These are phyloP conservation scores for Pseudocohnilembus persalinus DNA, from an alignment of 169 alveolate genomes.

Conservation along the genomic window DNA sequence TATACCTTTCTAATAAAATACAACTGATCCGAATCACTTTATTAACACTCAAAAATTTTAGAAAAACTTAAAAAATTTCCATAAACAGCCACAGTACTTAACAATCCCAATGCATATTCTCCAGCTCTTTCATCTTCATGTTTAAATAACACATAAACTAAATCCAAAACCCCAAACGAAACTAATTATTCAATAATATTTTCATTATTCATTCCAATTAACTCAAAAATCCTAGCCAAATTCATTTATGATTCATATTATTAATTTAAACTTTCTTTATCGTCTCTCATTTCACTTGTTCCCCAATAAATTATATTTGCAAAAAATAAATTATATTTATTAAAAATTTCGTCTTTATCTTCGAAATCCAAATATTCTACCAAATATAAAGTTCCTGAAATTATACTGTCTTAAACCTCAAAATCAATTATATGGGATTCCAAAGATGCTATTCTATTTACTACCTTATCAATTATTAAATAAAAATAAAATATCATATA, in stretches of 20 bases:
- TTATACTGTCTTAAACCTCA: neutral
- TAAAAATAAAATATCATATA: too few species aligned
- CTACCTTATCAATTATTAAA: too few species aligned
- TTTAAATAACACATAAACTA: too few species aligned
- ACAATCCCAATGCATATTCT: neutral
- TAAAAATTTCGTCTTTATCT: neutral
- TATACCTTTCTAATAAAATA: too few species aligned
- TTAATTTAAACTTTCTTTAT: too few species aligned
- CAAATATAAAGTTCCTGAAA: neutral
- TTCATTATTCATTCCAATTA: neutral
- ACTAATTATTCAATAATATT: neutral
- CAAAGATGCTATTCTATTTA: too few species aligned
- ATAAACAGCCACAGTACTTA: neutral
- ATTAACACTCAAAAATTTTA: too few species aligned
- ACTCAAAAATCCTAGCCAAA: neutral
- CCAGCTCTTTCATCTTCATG: neutral
- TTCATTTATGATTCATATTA: neutral
- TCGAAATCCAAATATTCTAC: neutral
- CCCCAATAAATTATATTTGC: neutral
- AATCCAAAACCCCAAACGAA: neutral
- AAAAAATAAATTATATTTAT: too few species aligned
- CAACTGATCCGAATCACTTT: too few species aligned
- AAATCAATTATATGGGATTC: too few species aligned
- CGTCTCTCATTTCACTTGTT: neutral
- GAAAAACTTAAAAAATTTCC: too few species aligned